Evolutionary conservation across 1,284 basidiomycete genomes (phyloP), one percentile per base, ranked within the genome.

Genomic region (Apiotrichum sp.): DNA sequence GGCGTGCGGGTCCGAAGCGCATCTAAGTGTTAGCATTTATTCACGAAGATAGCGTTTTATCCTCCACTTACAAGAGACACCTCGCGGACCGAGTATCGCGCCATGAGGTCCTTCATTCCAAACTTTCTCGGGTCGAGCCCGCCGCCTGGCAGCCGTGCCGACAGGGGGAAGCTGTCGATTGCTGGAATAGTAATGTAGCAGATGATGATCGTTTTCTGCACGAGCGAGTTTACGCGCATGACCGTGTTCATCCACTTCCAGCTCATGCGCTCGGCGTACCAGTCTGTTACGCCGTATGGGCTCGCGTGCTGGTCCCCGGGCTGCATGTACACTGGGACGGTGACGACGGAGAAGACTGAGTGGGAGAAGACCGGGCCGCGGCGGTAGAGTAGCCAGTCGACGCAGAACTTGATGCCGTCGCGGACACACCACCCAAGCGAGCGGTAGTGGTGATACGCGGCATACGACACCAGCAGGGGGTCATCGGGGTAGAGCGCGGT

Each of bases 371-470:
- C 91, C 0, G 95, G 93, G 0, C 96, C 96, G 8, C 87, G 83
- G 62, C 93, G 93, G 76, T 99, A 99, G 35, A 98, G 78, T 11
- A 99, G 80, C 77, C 88, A 91, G 69, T 99, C 96, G 43, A 88
- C 88, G 69, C 93, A 97, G 75, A 99, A 99, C 76, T 99, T 99
- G 78, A 96, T 86, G 3, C 96, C 96, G 31, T 84, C 85, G 73
- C 93, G 92, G 59, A 97, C 86, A 14, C 97, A 89, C 96, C 96
- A 98, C n/a, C 96, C 96, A 4, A 98, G 81, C 2, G 93, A 92
- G 22, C 95, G 85, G 71, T 89, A 98, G 75, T 98, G 92, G 72
- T 98, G 95, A 69, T 95, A 97, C 6, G 84, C 85, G 49, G 87
- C 85, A 69, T 98, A 99, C 64, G 89, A 83, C 39, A 98, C 80